phyloP scores from a whole-genome alignment of 345 rosid species.

The Conringia planisiliqua region DNA sequence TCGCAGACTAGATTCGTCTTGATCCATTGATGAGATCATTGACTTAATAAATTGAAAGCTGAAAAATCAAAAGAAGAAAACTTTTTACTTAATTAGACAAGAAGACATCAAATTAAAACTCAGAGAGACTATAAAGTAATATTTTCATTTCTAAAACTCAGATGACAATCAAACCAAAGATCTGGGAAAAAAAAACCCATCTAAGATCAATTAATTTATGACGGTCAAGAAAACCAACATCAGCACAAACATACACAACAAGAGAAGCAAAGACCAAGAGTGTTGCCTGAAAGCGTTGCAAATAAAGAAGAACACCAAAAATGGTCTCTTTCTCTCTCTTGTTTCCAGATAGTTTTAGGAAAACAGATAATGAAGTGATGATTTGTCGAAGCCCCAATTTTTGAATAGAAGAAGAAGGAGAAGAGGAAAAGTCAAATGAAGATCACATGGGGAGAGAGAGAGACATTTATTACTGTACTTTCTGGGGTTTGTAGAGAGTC shows the following conservation, averaged over 20 bases:
- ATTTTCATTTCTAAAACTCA: not conserved
- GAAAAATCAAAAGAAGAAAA: not conserved
- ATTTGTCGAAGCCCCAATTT: not conserved
- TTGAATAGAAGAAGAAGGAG: constrained; percentile 5
- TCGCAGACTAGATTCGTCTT: not conserved
- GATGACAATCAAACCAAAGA: constrained; percentile 1
- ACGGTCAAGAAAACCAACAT: not conserved
- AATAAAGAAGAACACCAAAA: constrained; percentile 13
- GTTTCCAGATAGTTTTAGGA: not conserved
- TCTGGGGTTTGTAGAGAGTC: not conserved
- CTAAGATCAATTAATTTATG: not conserved
- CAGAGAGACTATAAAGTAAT: not conserved
- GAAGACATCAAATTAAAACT: not conserved
- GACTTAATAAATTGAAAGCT: not conserved
- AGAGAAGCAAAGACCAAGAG: constrained; percentile 3
- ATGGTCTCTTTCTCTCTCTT: not conserved
- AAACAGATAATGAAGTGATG: constrained; percentile 1
- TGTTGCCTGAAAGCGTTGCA: constrained; percentile 23
- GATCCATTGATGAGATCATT: not conserved
- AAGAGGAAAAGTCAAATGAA: constrained; percentile 21
- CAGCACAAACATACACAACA: not conserved
- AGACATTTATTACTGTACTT: constrained; percentile 16
- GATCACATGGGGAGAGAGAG: constrained; percentile 29
- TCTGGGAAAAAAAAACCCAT: not conserved
- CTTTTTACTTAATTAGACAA: not conserved